These are phyloP conservation scores for Naegleria fowleri DNA, from an alignment of 208 protist genomes.

Conservation along the genomic window DNA sequence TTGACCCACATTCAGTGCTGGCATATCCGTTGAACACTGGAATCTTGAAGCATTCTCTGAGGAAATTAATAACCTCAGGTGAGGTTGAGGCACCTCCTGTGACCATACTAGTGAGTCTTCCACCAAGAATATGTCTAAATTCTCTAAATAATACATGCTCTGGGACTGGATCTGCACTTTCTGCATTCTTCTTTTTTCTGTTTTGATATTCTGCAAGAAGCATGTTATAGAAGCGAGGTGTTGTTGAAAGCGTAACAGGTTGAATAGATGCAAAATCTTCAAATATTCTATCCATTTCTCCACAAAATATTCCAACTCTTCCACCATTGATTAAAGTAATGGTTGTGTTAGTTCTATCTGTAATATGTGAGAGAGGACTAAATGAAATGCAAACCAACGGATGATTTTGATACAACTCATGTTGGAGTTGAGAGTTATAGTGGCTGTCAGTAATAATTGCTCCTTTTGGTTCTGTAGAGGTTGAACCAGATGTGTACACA, in stretches of 20 bases:
- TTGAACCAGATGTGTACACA: constrained; percentile 6
- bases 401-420: neutral
- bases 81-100: constrained; percentile 58
- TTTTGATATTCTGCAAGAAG: neutral
- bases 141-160: neutral
- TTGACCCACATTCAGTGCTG: neutral
- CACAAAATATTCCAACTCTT: constrained; percentile 7
- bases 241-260: neutral
- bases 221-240: constrained; percentile 8
- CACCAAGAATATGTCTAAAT: constrained; percentile 58
- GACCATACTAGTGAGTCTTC: constrained; percentile 55
- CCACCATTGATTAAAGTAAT: neutral
- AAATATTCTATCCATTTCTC: constrained; percentile 15
- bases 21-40: constrained; percentile 19
- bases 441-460: neutral
- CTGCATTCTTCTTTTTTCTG: too few relatives aligned
- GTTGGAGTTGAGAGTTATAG: neutral
- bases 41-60: neutral
- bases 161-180: neutral
- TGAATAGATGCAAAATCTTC: constrained; percentile 7
- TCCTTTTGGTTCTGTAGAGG: constrained; percentile 9
- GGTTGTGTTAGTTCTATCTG: neutral
- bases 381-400: neutral
- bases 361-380: neutral
- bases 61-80: constrained; percentile 32